phyloP scores from a whole-genome alignment of 805 yeast species.

The Wickerhamomyces sydowiorum region DNA sequence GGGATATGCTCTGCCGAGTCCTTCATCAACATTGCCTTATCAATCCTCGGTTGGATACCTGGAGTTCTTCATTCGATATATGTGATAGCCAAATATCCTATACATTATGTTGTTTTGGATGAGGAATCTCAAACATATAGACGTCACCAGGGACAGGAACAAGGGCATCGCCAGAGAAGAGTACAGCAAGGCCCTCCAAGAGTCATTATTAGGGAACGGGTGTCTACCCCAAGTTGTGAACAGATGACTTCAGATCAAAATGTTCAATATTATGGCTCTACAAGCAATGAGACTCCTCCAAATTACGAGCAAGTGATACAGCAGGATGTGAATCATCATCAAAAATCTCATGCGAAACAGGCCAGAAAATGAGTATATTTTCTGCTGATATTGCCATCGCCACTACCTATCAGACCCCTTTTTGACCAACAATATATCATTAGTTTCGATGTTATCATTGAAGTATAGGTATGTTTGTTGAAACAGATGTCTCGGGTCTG shows the following conservation, averaged over 20 bases:
- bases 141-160: slow-evolving; percentile 2
- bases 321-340: neutral
- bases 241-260: slow-evolving; percentile 2
- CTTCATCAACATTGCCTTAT: slow-evolving; percentile 63
- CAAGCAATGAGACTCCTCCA: slow-evolving; percentile 15
- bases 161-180: neutral
- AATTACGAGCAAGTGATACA: slow-evolving; percentile 7
- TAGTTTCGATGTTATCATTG: too few relatives aligned
- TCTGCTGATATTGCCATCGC: neutral
- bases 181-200: neutral
- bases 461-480: neutral
- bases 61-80: slow-evolving; percentile 77
- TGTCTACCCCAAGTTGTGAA: slow-evolving; percentile 8
- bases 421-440: too few relatives aligned
- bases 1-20: slow-evolving; percentile 70
- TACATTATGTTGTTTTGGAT: slow-evolving; percentile 24
- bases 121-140: slow-evolving; percentile 20
- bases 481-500: too few relatives aligned
- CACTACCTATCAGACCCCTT: too few relatives aligned
- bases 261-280: slow-evolving; percentile 8
- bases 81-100: slow-evolving; percentile 69
- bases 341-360: neutral
- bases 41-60: slow-evolving; percentile 68
- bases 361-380: neutral
- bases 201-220: slow-evolving; percentile 7